Evolutionary conservation across 2,329 filamentous ascomycete species (phyloP).

Genomic region (Lachnellula subtilissima): DNA sequence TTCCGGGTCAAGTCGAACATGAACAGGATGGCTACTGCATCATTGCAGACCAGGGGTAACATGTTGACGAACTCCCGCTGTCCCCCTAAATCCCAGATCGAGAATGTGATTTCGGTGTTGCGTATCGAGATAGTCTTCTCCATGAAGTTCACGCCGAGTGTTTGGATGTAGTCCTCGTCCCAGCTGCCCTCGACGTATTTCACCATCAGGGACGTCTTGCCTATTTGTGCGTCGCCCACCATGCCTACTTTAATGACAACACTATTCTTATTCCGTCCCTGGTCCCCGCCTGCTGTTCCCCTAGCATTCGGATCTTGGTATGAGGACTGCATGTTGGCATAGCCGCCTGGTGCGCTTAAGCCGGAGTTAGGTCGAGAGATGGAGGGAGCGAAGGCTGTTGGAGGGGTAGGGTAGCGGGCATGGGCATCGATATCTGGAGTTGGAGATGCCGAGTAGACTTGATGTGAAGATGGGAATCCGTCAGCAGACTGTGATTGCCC

Average conservation of each 20-base stretch:
- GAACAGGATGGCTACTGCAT: conserved; percentile 96
- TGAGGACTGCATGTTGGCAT: conserved; percentile 28
- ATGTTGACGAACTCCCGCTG: conserved; percentile 99
- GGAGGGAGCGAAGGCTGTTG: conserved; percentile 28
- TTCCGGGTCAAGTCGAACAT: conserved; percentile 99
- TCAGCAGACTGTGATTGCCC: conserved; percentile 32
- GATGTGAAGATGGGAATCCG: conserved; percentile 25
- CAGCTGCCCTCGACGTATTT: conserved; percentile 99
- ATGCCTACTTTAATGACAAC: conserved; percentile 99
- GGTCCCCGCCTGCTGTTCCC: conserved; percentile 20
- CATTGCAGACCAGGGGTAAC: conserved; percentile 98
- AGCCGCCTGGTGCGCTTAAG: conserved; percentile 26
- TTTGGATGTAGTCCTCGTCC: conserved; percentile 99
- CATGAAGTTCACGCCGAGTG: conserved; percentile 98
- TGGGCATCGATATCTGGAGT: conserved; percentile 26
- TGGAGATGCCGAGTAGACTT: conserved; percentile 25
- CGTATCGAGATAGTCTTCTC: conserved; percentile 99
- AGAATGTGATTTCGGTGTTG: conserved; percentile 99
- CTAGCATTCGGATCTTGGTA: conserved; percentile 32
- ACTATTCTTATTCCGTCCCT: conserved; percentile 47
- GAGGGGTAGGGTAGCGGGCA: conserved; percentile 30
- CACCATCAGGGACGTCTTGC: conserved; percentile 98
- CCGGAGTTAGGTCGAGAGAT: conserved; percentile 32
- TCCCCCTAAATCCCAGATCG: conserved; percentile 96
- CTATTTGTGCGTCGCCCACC: conserved; percentile 98